Evolutionary conservation across 2,329 filamentous ascomycete species (phyloP), one percentile per base, ranked within the genome.

Genomic region (Monascus ruber): DNA sequence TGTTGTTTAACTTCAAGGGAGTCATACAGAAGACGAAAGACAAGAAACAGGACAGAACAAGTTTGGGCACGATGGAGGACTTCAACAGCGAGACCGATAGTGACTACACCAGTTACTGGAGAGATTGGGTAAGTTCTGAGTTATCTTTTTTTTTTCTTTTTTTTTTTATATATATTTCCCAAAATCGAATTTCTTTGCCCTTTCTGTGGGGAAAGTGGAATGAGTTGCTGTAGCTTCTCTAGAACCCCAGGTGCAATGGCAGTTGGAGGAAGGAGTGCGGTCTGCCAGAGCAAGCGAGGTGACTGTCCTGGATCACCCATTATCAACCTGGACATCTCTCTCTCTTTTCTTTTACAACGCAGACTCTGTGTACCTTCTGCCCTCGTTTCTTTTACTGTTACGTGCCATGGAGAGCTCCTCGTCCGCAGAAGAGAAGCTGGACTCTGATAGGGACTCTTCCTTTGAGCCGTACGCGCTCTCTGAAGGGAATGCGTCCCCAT

Each of bases 51-150:
- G n/a, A 37, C 26, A 32, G 34, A 34, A 34, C 34, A 37, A 25
- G 37, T 38, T 39, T 52, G 42, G 34, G 34, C 36, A 59, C 49
- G 55, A 96, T 96, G 91, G 91, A 96, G 62, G 89, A 96, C 68
- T 96, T 91, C 66, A 88, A 86, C 50, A 95, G 87, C 60, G 91
- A 98, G 66, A 94, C 88, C 8, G 91, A 98, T 62, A 95, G 88
- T 66, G 91, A 98, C 69, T 98, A 96, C 63, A 95, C 91, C 36
- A 96, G 87, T 67, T 98, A 96, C 65, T 98, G 91, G 91, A 76
- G 89, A 63, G 91, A 98, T 69, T 98, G 91, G 91, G 91, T 96
- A 72, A 70, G 85, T 80, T 33, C 28, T 33, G 4, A 5, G 5
- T 10, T 38, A 26, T 10, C 9, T 32, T 24, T 24, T 31, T 10